phyloP scores from a whole-genome alignment of 129 eudicot species.

The Flaveria linearis region DNA sequence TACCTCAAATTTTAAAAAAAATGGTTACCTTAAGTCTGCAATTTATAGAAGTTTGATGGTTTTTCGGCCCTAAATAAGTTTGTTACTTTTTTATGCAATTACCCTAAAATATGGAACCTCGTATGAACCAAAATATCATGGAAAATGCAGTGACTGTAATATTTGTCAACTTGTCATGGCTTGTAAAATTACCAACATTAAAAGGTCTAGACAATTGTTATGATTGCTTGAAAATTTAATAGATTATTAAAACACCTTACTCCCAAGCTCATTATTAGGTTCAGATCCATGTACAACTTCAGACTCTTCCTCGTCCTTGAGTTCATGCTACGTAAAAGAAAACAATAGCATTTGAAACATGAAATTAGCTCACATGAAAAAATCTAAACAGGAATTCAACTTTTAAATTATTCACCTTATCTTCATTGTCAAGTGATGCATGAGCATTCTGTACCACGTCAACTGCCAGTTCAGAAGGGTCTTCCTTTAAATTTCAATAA shows the following conservation, averaged over 20 bases:
- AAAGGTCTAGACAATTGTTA: slow-evolving; percentile 2
- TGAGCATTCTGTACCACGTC: slow-evolving; percentile 44
- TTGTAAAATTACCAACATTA: background rate
- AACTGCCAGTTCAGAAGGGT: slow-evolving; percentile 33
- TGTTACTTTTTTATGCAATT: background rate
- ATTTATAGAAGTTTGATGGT: background rate
- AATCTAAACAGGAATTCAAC: slow-evolving; percentile 5
- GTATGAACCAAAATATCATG: background rate
- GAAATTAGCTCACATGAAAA: slow-evolving; percentile 10
- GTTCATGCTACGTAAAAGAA: slow-evolving; percentile 33
- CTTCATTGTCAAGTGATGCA: slow-evolving; percentile 40
- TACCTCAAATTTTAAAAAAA: background rate
- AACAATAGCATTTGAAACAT: slow-evolving; percentile 30
- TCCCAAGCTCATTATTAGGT: slow-evolving; percentile 37
- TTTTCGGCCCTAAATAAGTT: background rate
- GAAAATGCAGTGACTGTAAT: background rate
- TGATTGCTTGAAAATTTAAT: background rate
- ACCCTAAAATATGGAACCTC: background rate
- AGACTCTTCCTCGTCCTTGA: slow-evolving; percentile 41
- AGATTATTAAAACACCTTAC: slow-evolving; percentile 39
- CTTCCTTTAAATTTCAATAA: slow-evolving; percentile 45
- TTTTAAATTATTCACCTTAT: slow-evolving; percentile 39
- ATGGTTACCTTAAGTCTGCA: background rate
- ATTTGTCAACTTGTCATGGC: background rate
- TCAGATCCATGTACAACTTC: slow-evolving; percentile 24